Evolutionary conservation across 805 yeast genomes (phyloP), one percentile per base, ranked within the genome.

Genomic region (Spathaspora girioi): DNA sequence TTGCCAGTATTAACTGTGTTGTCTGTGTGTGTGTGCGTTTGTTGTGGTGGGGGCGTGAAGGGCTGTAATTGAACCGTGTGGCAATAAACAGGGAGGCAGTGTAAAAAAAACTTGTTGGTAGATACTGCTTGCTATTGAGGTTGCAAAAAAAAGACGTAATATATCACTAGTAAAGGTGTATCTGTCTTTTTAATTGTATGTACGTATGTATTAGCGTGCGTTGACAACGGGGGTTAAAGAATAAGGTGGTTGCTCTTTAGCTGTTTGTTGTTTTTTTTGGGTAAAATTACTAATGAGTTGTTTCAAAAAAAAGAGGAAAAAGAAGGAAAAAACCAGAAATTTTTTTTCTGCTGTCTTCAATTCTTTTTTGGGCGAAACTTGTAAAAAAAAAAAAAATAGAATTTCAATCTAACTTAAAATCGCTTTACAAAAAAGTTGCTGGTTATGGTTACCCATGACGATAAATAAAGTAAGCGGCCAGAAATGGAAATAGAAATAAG

Each of bases 21-120:
- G 43, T 45, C n/a, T 43, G 52, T 42, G 41, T 48, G 50, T 35
- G 38, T 48, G 18, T 35, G 32, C 40, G 45, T 35, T 23, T 41
- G 40, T 17, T 42, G 53, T 31, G 46, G 17, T 40, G 26, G 7
- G 46, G 6, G 18, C 26, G 50, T 40, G 49, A 32, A 31, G 38
- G 38, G 46, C 29, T 20, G 40, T 27, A 26, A 27, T 27, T 17
- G 23, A 23, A 26, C 11, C 40, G 40, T 35, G 40, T 35, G 40
- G 40, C 40, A 35, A 35, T 14, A 35, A 35, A 35, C 15, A 35
- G 18, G 40, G 40, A 35, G 40, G 40, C 40, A 35, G 40, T 35
- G 40, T 15, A 15, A 35, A n/a, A 35, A n/a, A n/a, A 35, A 15
- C 32, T 29, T 14, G 4, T 14, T 32, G n/a, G 40, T 35, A 3